Evolutionary conservation across 768 basidiomycete genomes (phyloP).

Genomic region (Heimioporus sp.): DNA sequence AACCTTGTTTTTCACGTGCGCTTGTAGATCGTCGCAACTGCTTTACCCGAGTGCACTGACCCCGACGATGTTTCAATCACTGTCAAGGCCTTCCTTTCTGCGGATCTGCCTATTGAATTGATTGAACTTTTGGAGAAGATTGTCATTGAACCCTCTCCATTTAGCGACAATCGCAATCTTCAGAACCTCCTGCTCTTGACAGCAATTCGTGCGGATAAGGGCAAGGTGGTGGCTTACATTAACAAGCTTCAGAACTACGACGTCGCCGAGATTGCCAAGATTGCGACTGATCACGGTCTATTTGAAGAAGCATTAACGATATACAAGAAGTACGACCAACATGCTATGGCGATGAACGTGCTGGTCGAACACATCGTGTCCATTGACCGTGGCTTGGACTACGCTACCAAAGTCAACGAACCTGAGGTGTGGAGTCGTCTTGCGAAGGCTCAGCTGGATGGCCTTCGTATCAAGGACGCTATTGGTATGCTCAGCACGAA

Average conservation of each 20-base stretch:
- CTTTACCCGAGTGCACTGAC: conserved; percentile 94
- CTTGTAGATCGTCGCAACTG: conserved; percentile 83
- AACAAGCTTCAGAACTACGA: conserved; percentile 97
- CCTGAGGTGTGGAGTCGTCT: conserved; percentile 97
- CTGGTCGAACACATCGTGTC: conserved; percentile 98
- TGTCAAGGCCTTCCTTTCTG: conserved; percentile 97
- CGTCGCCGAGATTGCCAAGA: conserved; percentile 89
- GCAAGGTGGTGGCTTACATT: conserved; percentile 97
- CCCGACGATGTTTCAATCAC: conserved; percentile 98
- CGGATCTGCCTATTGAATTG: conserved; percentile 94
- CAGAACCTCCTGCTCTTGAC: conserved; percentile 95
- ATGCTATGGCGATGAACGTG: conserved; percentile 94
- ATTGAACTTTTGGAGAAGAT: conserved; percentile 99
- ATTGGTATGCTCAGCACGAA: conserved; percentile 61
- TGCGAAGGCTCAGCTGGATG: conserved; percentile 98
- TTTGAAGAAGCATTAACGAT: conserved; percentile 97
- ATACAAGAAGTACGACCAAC: conserved; percentile 96
- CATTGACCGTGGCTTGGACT: conserved; percentile 94
- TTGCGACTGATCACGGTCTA: conserved; percentile 93
- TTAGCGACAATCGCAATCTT: conserved; percentile 95
- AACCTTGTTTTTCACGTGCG: not conserved
- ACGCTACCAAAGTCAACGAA: conserved; percentile 93
- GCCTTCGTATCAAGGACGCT: conserved; percentile 95
- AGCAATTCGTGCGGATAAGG: conserved; percentile 96
- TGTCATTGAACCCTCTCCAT: conserved; percentile 93